Base-by-base conservation (phyloP, 805 yeast genomes). In the Candida ipomoeae region DNA sequence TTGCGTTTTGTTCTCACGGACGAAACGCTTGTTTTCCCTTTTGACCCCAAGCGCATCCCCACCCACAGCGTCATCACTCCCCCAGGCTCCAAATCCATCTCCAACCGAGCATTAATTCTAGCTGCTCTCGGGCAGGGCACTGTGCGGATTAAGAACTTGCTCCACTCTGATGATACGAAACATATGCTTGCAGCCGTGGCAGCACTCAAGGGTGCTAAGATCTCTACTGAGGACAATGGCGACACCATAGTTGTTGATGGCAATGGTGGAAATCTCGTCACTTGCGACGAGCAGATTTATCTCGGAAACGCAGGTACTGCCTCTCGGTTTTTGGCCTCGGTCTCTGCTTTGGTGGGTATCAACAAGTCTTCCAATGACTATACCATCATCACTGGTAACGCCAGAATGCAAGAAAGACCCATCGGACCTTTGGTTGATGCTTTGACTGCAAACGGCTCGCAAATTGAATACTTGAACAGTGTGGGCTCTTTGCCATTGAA, bases 261-360 rank as follows among this genome's bases (percentile, higher is more conserved):
- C 48, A 91, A 91, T 55, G 94, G 94, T 52, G 97, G 97, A 50
- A 71, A 82, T 31, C 68, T 89, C 55, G 61, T 73, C 31, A 85
- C 95, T 3, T 79, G 84, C 45, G 69, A 72, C 15, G 81, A 83
- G 47, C 86, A 83, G 54, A 74, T 94, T 50, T 94, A 89, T 69
- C 77, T 94, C 55, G 99, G 99, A 51, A 94, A 94, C 64, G 98
- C 99, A 1, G 99, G 99, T 57, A 94, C 99, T 40, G 98, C 99
- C 3, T 88, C 97, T 5, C 80, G 99, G 62, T 94, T 94, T 67
- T 78, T 94, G 63, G 88, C 97, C 2, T 82, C 97, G 2, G 92
- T 94, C 29, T 96, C 96, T 17, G 80, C 96, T n/a, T 74, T 91
- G 53, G 96, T 87, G 5, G 74, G 79, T 18, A 45, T 61, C 29